A percentile compares a stretch with the other conserved stretches of the same genome.
phyloP scores from a whole-genome alignment of 2,329 filamentous ascomycete species.

The Rutstroemia sydowiana region DNA sequence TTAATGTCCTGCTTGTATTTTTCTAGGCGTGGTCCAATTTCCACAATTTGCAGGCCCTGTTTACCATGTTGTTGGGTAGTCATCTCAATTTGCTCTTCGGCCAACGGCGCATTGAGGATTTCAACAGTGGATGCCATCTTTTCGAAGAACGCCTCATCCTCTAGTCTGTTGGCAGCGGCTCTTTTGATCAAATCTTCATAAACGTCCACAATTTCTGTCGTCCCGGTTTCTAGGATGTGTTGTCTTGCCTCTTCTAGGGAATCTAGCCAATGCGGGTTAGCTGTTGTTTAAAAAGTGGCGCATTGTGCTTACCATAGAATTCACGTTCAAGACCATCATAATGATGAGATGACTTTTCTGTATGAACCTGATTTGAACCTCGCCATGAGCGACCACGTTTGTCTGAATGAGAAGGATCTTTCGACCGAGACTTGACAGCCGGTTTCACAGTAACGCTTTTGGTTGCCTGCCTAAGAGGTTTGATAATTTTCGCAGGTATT shows the following conservation, averaged over 20 bases:
- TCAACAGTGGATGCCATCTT: neutral
- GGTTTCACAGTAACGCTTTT: neutral
- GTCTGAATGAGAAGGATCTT: neutral
- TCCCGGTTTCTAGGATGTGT: constrained; percentile 8
- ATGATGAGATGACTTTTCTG: neutral
- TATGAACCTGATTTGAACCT: neutral
- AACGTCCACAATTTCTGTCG: constrained; percentile 15
- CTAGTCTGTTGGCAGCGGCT: constrained; percentile 1
- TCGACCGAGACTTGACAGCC: neutral
- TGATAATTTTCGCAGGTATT: neutral
- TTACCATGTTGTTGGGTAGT: constrained; percentile 15
- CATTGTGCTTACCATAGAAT: neutral
- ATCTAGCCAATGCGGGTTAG: too few species aligned
- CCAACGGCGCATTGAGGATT: constrained; percentile 16
- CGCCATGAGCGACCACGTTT: neutral
- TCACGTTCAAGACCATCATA: neutral
- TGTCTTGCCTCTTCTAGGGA: constrained; percentile 17
- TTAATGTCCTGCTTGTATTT: constrained; percentile 18
- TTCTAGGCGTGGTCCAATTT: constrained; percentile 21
- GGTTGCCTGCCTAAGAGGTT: neutral
- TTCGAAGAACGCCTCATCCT: constrained; percentile 17
- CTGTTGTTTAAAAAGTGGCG: too few species aligned
- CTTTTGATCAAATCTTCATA: constrained; percentile 11
- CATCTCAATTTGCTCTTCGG: constrained; percentile 19
- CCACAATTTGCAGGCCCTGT: constrained; percentile 9